Evolutionary conservation across 139 green algal genomes (phyloP), one percentile per base, ranked within the genome.

Genomic region (Volvox africanus): DNA sequence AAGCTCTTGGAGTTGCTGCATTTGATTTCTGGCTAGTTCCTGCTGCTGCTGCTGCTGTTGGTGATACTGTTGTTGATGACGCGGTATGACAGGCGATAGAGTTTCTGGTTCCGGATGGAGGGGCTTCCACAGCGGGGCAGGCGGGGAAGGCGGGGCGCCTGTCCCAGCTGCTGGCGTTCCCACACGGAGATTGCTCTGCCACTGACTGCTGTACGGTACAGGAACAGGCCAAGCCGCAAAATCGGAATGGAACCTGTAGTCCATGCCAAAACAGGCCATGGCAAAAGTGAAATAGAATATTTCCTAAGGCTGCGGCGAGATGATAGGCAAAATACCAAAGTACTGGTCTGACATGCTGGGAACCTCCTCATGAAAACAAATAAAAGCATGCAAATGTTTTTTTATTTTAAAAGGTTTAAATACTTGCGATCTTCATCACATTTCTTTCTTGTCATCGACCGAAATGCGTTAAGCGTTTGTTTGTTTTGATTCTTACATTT

Each of bases 1-100:
- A 36, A 89, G 69, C 18, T 89, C 68, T 30, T 89, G 85, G 9
- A 89, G 44, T 33, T 89, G 85, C 37, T 89, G 85, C 85, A 89
- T 89, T 24, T 20, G 44, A 44, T 21, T 69, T 19, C 18, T 71
- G 67, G 20, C 24, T 37, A 12, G 67, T 65, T 68, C 32, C 67
- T 12, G 67, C 36, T 36, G 62, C 22, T 61, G 75, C 75, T 36
- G 33, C 61, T 35, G 82, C 62, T 77, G 61, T 3, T 50, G 50
- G 3, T 86, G 55, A 2, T 73, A 44, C 50, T 55, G 80, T 33
- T 50, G 55, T 2, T 75, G 26, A 11, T 75, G 75, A 80, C 30
- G 75, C 11, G 76, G 30, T 3, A 35, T 18, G 17, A 24, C 37
- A 35, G 22, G 78, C 37, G 2, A 16, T 21, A 21, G 79, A 0